Conservation (phyloP, 345 rosid species). For the Populus deltoides region DNA sequence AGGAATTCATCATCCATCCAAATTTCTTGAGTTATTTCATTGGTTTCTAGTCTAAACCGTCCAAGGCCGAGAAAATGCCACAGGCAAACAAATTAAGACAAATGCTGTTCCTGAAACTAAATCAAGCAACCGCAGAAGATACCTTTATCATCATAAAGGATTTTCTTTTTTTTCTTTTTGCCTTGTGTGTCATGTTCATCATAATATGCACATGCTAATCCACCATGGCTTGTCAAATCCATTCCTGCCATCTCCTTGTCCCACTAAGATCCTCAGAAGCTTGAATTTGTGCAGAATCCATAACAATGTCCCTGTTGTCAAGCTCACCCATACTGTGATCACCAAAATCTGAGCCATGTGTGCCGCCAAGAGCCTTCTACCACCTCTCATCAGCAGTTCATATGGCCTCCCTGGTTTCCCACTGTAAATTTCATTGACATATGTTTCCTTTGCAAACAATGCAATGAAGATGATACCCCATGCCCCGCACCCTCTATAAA, state of each 20-base stretch:
- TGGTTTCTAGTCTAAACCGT: neutral
- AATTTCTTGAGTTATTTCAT: neutral
- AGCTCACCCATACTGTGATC: constrained; percentile 35
- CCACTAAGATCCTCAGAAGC: constrained; percentile 37
- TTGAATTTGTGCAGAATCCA: constrained; percentile 24
- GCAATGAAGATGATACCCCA: constrained; percentile 45
- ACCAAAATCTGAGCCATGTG: constrained; percentile 38
- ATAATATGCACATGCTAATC: constrained; percentile 30
- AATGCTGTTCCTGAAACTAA: neutral
- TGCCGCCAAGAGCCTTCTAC: constrained; percentile 34
- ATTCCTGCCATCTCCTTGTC: constrained; percentile 38
- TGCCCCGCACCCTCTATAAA: constrained; percentile 42
- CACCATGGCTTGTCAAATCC: constrained; percentile 45
- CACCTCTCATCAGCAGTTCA: constrained; percentile 45
- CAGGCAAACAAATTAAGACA: neutral
- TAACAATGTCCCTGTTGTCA: constrained; percentile 43
- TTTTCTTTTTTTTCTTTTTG: constrained; percentile 5
- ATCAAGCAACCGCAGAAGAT: neutral
- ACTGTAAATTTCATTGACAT: constrained; percentile 28
- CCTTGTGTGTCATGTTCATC: constrained; percentile 10
- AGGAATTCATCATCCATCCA: neutral
- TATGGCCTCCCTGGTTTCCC: constrained; percentile 34
- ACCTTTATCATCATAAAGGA: constrained; percentile 5
- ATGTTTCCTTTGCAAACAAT: constrained; percentile 30
- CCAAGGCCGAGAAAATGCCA: neutral